Conservation (phyloP, 2,329 filamentous ascomycete species). For the Orbilia brochopaga region DNA sequence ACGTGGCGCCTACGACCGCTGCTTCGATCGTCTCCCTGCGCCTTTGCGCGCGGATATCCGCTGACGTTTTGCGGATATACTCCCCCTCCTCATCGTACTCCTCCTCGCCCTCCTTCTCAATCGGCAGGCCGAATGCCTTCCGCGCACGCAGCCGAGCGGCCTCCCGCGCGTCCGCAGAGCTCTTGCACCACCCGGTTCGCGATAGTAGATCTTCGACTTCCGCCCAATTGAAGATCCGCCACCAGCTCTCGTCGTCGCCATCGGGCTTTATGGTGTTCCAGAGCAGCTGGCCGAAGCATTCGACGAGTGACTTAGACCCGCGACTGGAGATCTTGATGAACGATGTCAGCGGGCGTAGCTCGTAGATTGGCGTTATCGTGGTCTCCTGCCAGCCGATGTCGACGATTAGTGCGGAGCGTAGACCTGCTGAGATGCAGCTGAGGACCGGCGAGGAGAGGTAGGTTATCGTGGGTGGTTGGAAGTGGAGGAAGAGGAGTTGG, state of each 20-base stretch:
- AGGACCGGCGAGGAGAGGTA: conserved; percentile 79
- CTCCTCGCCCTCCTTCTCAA: conserved; percentile 14
- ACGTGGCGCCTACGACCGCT: conserved; percentile 15
- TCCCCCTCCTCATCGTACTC: conserved; percentile 33
- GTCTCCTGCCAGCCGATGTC: conserved; percentile 95
- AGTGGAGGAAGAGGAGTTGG: conserved; percentile 78
- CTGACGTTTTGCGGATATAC: conserved; percentile 27
- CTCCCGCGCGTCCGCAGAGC: conserved; percentile 28
- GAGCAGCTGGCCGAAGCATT: conserved; percentile 57
- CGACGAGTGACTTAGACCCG: conserved; percentile 69
- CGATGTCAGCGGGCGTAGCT: conserved; percentile 68
- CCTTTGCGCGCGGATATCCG: conserved; percentile 38
- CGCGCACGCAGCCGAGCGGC: conserved; percentile 23
- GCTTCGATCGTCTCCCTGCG: conserved; percentile 18
- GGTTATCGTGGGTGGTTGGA: conserved; percentile 79
- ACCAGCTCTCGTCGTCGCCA: conserved; percentile 36
- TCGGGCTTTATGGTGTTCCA: conserved; percentile 51
- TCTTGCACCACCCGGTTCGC: conserved; percentile 45
- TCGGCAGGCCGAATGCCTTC: conserved; percentile 20
- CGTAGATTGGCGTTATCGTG: conserved; percentile 81
- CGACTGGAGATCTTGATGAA: conserved; percentile 65
- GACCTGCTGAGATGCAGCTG: conserved; percentile 75
- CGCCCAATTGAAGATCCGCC: conserved; percentile 52
- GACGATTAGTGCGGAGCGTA: conserved; percentile 83
- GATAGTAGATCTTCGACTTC: conserved; percentile 54